These are phyloP conservation scores for Pugionium dolabratum DNA, from an alignment of 345 rosid genomes.

Conservation along the genomic window DNA sequence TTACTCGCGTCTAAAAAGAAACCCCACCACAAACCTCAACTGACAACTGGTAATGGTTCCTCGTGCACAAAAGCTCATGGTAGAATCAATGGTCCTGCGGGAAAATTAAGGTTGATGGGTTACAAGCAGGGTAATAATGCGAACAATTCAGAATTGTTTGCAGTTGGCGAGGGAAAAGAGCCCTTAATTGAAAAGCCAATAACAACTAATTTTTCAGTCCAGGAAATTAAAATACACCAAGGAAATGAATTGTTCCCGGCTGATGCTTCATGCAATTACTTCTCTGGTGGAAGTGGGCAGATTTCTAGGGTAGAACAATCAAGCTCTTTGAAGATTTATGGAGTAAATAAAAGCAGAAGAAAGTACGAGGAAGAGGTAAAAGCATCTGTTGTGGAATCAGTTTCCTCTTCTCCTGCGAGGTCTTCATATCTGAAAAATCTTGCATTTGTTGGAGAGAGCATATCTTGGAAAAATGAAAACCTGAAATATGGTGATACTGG, in stretches of 20 bases:
- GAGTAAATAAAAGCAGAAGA: conserved; percentile 44
- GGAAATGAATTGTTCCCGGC: conserved; percentile 36
- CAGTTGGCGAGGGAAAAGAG: conserved; percentile 47
- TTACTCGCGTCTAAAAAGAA: conserved; percentile 41
- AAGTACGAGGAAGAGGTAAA: conserved; percentile 42
- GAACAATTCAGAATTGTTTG: conserved; percentile 25
- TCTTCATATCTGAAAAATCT: conserved; percentile 37
- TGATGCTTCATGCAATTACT: conserved; percentile 38
- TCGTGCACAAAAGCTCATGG: conserved; percentile 43
- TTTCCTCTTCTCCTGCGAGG: conserved; percentile 58
- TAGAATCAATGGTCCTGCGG: conserved; percentile 37
- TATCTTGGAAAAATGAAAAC: conserved; percentile 16
- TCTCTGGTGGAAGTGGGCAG: conserved; percentile 44
- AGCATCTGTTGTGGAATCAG: conserved; percentile 55
- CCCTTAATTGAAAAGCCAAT: conserved; percentile 40
- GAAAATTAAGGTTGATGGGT: conserved; percentile 50
- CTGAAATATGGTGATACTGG: conserved; percentile 25
- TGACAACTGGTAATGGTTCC: conserved; percentile 46
- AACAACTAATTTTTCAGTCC: conserved; percentile 38
- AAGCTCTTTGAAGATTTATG: conserved; percentile 65
- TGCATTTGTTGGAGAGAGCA: conserved; percentile 35
- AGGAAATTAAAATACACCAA: conserved; percentile 28
- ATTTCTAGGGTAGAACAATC: conserved; percentile 51
- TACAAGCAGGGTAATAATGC: conserved; percentile 42
- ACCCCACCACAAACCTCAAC: conserved; percentile 45